Percentiles rank a stretch among this genome's conserved stretches.
Conservation (phyloP, 2,329 filamentous ascomycete species). For the Pleomassaria siparia region DNA sequence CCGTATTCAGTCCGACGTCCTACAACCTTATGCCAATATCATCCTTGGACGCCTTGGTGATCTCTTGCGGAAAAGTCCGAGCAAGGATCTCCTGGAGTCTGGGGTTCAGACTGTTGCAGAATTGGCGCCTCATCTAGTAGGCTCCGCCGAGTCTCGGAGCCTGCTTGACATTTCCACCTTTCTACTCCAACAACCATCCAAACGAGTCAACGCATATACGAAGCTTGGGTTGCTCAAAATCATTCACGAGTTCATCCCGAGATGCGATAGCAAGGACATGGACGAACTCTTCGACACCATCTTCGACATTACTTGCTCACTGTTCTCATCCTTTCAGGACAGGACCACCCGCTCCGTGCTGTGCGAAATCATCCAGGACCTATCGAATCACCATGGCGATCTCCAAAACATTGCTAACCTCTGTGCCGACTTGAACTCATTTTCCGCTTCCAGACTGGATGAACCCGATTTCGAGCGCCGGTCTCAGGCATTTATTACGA, state of each 20-base stretch:
- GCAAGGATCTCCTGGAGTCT: conserved; percentile 75
- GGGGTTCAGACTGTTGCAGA: conserved; percentile 79
- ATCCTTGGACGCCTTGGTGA: conserved; percentile 60
- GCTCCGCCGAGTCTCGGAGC: conserved; percentile 65
- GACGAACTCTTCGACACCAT: conserved; percentile 63
- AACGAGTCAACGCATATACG: conserved; percentile 76
- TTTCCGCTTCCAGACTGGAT: conserved; percentile 69
- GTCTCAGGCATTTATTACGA: conserved; percentile 71
- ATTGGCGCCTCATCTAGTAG: conserved; percentile 53
- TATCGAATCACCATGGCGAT: conserved; percentile 65
- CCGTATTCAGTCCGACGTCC: conserved; percentile 42
- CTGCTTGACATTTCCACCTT: conserved; percentile 79
- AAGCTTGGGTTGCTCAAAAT: conserved; percentile 81
- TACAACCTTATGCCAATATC: conserved; percentile 67
- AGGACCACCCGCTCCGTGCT: conserved; percentile 72
- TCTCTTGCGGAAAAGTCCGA: conserved; percentile 60
- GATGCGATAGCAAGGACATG: conserved; percentile 61
- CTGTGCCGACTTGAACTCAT: conserved; percentile 80
- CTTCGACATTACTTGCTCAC: conserved; percentile 72
- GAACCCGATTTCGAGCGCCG: conserved; percentile 87
- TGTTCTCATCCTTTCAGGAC: conserved; percentile 92
- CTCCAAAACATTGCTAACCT: conserved; percentile 67
- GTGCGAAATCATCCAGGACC: conserved; percentile 70
- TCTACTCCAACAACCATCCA: conserved; percentile 80
- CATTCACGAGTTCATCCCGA: conserved; percentile 75